Percentiles rank a stretch among this genome's conserved stretches.
phyloP scores from a whole-genome alignment of 2,329 filamentous ascomycete species.

The Neopestalotiopsis sp. region DNA sequence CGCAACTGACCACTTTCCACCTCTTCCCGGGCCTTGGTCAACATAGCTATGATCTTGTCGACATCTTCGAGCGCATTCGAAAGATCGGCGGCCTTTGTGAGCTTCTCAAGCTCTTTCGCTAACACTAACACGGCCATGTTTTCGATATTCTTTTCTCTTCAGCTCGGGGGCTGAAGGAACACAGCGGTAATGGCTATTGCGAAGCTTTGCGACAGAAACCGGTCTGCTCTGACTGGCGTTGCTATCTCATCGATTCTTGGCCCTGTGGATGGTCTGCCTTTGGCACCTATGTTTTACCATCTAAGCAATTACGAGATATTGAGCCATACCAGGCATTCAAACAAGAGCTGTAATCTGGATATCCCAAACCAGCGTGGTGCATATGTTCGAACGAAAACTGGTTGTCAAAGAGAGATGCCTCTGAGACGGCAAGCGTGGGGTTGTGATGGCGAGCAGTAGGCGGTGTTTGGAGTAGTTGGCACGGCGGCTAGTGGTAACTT shows the following conservation, averaged over 20 bases:
- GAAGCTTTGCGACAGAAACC: not conserved
- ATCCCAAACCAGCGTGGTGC: not conserved
- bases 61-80: constrained; percentile 78
- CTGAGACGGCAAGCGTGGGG: not conserved
- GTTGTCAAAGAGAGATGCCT: not conserved
- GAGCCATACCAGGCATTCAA: not conserved
- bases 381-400: not conserved
- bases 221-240: not conserved
- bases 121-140: constrained; percentile 59
- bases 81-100: constrained; percentile 73
- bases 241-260: not conserved
- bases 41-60: constrained; percentile 79
- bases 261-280: not conserved
- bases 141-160: constrained; percentile 35
- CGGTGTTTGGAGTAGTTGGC: not conserved
- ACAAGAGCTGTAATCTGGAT: too few species aligned
- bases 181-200: constrained; percentile 17
- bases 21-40: constrained; percentile 74
- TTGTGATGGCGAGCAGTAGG: constrained; percentile 2
- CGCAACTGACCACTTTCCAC: constrained; percentile 69
- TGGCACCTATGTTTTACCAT: not conserved
- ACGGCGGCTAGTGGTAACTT: too few species aligned
- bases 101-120: constrained; percentile 75
- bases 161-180: constrained; percentile 32
- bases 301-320: not conserved